Base-by-base conservation (phyloP, 768 basidiomycete species). In the Leucocoprinus birnbaumii region DNA sequence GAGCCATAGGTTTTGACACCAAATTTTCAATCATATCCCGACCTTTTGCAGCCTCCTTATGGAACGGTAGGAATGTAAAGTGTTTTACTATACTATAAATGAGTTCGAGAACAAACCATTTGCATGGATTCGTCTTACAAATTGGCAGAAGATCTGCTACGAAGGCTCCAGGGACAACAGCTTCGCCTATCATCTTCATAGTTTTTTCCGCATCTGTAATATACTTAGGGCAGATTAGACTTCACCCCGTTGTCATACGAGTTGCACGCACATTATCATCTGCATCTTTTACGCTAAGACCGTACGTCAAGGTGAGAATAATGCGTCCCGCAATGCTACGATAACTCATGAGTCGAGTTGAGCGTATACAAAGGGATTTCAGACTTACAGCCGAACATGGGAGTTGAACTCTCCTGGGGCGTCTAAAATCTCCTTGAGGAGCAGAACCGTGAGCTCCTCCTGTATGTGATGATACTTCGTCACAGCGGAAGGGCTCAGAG, bases 311-410 rank as follows among this genome's bases (percentile, higher is more conserved):
- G 21, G 73, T 70, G 44, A 84, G 59, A 22, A 84, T 83, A 44
- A 83, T 76, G 10, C 76, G 73, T 4, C 83, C 81, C 9, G 81
- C 76, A n/a, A n/a, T n/a, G n/a, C n/a, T n/a, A n/a, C n/a, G n/a
- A n/a, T n/a, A n/a, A n/a, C n/a, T n/a, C n/a, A n/a, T n/a, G n/a
- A n/a, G n/a, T n/a, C n/a, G n/a, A n/a, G n/a, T n/a, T n/a, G n/a
- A n/a, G n/a, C n/a, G n/a, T n/a, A n/a, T n/a, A n/a, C n/a, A n/a
- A n/a, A n/a, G n/a, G n/a, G n/a, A n/a, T n/a, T n/a, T n/a, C n/a
- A n/a, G n/a, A n/a, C 26, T 11, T 35, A 48, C 47, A 48, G 26
- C 2, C 47, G 47, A 35, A 48, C 47, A 16, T 34, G 47, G 3
- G 7, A 16, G n/a, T 34, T 4, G 31, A 48, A 48, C 3, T 35